Evolutionary conservation across 2,329 filamentous ascomycete genomes (phyloP).

Genomic region (Calycina herbarum): DNA sequence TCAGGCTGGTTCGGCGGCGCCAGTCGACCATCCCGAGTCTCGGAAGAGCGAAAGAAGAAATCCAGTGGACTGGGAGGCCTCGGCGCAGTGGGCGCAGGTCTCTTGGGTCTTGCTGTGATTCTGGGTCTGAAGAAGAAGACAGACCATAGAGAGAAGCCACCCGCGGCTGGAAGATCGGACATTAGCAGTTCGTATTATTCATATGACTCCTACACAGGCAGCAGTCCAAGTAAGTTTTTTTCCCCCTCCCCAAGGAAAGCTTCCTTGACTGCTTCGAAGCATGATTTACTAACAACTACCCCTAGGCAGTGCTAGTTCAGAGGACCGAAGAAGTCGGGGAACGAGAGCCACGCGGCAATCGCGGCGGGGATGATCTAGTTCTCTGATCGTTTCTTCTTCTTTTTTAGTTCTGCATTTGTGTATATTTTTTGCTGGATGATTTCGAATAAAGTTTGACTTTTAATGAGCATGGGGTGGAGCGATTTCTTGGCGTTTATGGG

Average conservation of each 20-base stretch:
- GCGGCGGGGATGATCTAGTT: background rate
- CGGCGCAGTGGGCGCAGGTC: conserved; percentile 43
- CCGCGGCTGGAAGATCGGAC: conserved; percentile 23
- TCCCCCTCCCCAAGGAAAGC: background rate
- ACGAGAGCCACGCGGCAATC: conserved; percentile 20
- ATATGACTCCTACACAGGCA: conserved; percentile 35
- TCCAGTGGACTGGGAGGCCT: conserved; percentile 53
- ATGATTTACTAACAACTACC: conserved; percentile 22
- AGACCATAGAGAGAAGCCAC: conserved; percentile 26
- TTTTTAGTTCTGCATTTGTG: background rate
- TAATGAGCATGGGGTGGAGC: background rate
- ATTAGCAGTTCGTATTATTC: conserved; percentile 36
- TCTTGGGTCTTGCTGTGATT: conserved; percentile 34
- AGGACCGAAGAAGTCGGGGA: conserved; percentile 34
- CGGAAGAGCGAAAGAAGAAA: conserved; percentile 50
- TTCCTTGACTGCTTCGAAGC: background rate
- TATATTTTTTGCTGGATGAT: background rate
- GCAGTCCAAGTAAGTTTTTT: conserved; percentile 36
- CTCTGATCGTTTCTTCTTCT: background rate
- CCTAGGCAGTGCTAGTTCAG: conserved; percentile 35
- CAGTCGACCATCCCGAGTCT: conserved; percentile 47
- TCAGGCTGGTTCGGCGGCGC: conserved; percentile 55
- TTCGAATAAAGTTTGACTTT: background rate
- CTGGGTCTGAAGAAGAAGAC: conserved; percentile 36
- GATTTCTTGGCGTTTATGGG: conserved; percentile 1